phyloP scores from a whole-genome alignment of 2,329 filamentous ascomycete genomes.

The Pseudogymnoascus sp. region DNA sequence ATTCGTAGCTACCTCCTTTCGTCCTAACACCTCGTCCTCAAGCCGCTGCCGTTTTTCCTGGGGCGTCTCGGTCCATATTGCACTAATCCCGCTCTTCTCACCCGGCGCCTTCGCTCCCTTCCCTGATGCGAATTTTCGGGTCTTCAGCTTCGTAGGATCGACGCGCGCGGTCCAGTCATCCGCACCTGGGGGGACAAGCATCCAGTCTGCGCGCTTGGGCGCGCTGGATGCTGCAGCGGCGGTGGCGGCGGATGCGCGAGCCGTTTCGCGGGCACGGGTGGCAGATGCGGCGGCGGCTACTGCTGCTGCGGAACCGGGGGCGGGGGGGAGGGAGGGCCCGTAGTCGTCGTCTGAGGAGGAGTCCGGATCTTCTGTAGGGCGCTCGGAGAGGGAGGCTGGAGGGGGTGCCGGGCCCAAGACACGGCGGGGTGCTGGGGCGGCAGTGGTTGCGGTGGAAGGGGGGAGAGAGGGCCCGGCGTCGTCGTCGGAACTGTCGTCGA shows the following conservation, averaged over 20 bases:
- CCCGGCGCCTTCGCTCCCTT: constrained; percentile 46
- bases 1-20: constrained; percentile 33
- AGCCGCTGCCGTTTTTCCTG: constrained; percentile 78
- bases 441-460: constrained; percentile 1
- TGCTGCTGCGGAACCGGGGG: constrained; percentile 29
- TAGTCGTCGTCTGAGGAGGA: constrained; percentile 44
- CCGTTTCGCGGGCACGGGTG: not conserved
- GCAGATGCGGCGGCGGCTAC: constrained; percentile 5
- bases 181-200: constrained; percentile 62
- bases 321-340: constrained; percentile 52
- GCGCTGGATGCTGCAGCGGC: constrained; percentile 32
- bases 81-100: constrained; percentile 26
- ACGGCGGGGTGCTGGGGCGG: constrained; percentile 24
- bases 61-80: constrained; percentile 84
- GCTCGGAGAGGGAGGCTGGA: constrained; percentile 36
- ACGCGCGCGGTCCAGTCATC: constrained; percentile 51
- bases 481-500: constrained; percentile 17
- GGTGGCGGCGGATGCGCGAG: constrained; percentile 28
- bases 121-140: constrained; percentile 74
- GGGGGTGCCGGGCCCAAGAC: constrained; percentile 40
- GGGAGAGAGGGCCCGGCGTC: constrained; percentile 19
- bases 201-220: constrained; percentile 75
- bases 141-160: constrained; percentile 78
- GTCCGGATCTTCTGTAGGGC: constrained; percentile 20
- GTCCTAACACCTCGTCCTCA: constrained; percentile 75